These are phyloP conservation scores for Thraustochytrium sp. DNA, from an alignment of 352 stramenopile species.

Conservation along the genomic window DNA sequence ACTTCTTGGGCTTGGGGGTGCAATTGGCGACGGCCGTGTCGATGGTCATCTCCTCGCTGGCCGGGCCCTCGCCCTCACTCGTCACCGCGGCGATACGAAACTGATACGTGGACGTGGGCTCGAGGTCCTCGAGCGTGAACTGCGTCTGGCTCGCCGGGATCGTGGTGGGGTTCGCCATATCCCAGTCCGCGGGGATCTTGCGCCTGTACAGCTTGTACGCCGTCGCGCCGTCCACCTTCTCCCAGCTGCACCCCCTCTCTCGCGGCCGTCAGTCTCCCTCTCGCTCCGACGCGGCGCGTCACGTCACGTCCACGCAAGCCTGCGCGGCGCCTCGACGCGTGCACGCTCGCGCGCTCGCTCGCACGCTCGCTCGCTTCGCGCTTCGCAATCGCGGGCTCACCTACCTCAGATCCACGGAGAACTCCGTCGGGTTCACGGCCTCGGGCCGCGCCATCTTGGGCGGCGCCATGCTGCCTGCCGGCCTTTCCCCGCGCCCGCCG, in stretches of 20 bases:
- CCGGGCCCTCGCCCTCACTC: background rate
- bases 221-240: conserved; percentile 2
- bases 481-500: no score
- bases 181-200: conserved; percentile 30
- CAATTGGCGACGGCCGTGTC: conserved; percentile 29
- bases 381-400: no score
- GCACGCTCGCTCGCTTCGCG: no score
- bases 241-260: conserved; percentile 12
- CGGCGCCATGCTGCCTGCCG: no score
- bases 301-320: no score
- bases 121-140: conserved; percentile 28
- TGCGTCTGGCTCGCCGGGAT: background rate
- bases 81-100: conserved; percentile 26
- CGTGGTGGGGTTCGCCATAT: background rate
- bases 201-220: conserved; percentile 33
- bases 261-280: background rate
- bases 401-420: conserved; percentile 30
- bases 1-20: conserved; percentile 38
- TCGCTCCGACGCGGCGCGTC: background rate
- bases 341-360: no score
- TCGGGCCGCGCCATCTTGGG: background rate
- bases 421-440: conserved; percentile 32
- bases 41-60: conserved; percentile 24
- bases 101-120: conserved; percentile 31
- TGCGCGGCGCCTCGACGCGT: no score